These are phyloP conservation scores for Venturia oleaginea DNA, from an alignment of 2,329 filamentous ascomycete genomes.

Conservation along the genomic window DNA sequence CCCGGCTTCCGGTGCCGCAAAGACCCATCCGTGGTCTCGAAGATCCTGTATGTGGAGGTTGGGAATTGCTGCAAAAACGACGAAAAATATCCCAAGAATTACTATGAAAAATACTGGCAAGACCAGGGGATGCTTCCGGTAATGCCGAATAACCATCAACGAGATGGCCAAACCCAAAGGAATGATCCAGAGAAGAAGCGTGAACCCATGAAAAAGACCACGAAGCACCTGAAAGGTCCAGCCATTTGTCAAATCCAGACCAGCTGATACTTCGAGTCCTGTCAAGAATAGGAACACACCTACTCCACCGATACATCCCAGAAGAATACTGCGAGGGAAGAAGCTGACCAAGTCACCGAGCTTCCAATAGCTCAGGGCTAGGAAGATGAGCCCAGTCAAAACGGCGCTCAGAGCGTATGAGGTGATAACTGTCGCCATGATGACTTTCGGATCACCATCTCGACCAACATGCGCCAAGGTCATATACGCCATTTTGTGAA, in stretches of 20 bases:
- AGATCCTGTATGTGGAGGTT: slow-evolving; percentile 57
- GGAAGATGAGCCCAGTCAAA: slow-evolving; percentile 85
- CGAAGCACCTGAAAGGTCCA: slow-evolving; percentile 70
- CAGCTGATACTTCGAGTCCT: slow-evolving; percentile 85
- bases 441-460: slow-evolving; percentile 68
- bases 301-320: slow-evolving; percentile 94
- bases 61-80: slow-evolving; percentile 62
- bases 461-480: slow-evolving; percentile 67
- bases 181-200: slow-evolving; percentile 71
- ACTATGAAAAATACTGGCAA: slow-evolving; percentile 77
- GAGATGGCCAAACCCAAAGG: slow-evolving; percentile 68
- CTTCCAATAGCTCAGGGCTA: slow-evolving; percentile 75
- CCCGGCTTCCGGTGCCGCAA: slow-evolving; percentile 70
- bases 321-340: slow-evolving; percentile 91
- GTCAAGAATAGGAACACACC: slow-evolving; percentile 91
- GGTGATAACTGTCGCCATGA: slow-evolving; percentile 89
- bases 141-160: slow-evolving; percentile 67
- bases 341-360: slow-evolving; percentile 93
- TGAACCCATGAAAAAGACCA: slow-evolving; percentile 64
- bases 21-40: slow-evolving; percentile 77
- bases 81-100: slow-evolving; percentile 70
- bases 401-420: slow-evolving; percentile 86
- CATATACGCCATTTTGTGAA: slow-evolving; percentile 80
- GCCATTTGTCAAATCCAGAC: slow-evolving; percentile 59
- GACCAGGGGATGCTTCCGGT: slow-evolving; percentile 72